A percentile compares a stretch with the other conserved stretches of the same genome.
These are phyloP conservation scores for Rhizophagus sp. DNA, from an alignment of 192 early-diverging fungal genomes.

Conservation along the genomic window DNA sequence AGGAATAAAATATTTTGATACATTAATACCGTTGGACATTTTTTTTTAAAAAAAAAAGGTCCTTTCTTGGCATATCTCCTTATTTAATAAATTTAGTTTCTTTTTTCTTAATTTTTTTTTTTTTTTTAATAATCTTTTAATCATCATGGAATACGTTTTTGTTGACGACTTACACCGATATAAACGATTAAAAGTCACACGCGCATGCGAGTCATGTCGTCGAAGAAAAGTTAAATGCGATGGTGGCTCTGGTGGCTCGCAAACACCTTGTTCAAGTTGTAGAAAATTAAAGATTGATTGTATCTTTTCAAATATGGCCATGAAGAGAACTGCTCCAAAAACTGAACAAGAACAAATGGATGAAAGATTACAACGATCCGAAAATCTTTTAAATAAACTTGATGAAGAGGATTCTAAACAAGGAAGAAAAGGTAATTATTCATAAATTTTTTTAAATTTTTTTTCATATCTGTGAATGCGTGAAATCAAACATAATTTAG, in stretches of 20 bases:
- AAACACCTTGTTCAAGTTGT: constrained; percentile 32
- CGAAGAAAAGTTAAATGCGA: constrained; percentile 74
- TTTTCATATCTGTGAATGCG: background rate
- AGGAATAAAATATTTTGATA: too few species aligned
- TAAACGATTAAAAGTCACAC: constrained; percentile 34
- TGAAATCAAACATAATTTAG: too few species aligned
- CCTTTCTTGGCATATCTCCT: too few species aligned
- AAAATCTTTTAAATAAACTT: constrained; percentile 27
- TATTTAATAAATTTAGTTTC: too few species aligned
- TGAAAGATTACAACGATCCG: constrained; percentile 25
- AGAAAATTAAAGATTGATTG: constrained; percentile 29
- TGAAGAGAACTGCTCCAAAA: constrained; percentile 24
- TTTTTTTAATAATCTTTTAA: background rate
- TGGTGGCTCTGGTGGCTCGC: constrained; percentile 52
- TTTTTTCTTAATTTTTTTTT: background rate
- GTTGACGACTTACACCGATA: constrained; percentile 31
- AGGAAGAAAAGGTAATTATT: constrained; percentile 9
- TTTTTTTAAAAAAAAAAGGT: too few species aligned
- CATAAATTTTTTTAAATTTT: background rate
- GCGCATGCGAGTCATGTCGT: constrained; percentile 63
- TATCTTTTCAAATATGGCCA: constrained; percentile 30
- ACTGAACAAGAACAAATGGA: constrained; percentile 31
- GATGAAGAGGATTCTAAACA: constrained; percentile 19
- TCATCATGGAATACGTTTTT: constrained; percentile 31
- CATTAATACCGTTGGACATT: too few species aligned